Conservation (phyloP, 2,329 filamentous ascomycete species). For the Trichoderma sp. region DNA sequence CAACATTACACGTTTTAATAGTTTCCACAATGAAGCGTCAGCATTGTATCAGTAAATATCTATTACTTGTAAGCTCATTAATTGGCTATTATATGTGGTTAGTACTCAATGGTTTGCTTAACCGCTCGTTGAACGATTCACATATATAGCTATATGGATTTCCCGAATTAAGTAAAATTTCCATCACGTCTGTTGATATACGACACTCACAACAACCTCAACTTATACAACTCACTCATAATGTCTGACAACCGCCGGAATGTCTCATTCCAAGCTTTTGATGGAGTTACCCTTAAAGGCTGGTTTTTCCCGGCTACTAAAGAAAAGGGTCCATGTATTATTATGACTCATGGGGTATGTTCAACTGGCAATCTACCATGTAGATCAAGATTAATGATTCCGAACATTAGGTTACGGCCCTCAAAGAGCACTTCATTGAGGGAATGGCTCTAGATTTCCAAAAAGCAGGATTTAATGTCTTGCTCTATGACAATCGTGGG, state of each 20-base stretch:
- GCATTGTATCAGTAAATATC: neutral
- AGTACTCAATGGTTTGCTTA: neutral
- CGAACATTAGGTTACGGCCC: neutral
- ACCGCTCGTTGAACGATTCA: neutral
- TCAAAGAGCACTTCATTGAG: slow-evolving; percentile 20
- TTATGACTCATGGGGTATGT: slow-evolving; percentile 16
- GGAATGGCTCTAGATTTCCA: slow-evolving; percentile 21
- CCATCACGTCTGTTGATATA: neutral
- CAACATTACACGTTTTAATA: neutral
- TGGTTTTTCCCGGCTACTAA: slow-evolving; percentile 4
- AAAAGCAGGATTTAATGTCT: slow-evolving; percentile 17
- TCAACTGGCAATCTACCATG: neutral
- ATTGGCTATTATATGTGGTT: neutral
- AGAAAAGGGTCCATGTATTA: slow-evolving; percentile 1
- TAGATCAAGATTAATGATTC: neutral
- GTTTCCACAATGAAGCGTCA: neutral
- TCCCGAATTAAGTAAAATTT: neutral
- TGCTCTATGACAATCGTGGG: slow-evolving; percentile 24
- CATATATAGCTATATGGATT: neutral
- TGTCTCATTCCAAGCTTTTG: neutral
- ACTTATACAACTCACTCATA: neutral
- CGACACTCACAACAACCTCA: neutral
- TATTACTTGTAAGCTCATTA: neutral
- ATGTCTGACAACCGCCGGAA: neutral
- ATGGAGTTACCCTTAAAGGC: slow-evolving; percentile 1